Evolutionary conservation across 345 rosid species (phyloP), one percentile per base, ranked within the genome.

Genomic region (Crucihimalaya himalaica): DNA sequence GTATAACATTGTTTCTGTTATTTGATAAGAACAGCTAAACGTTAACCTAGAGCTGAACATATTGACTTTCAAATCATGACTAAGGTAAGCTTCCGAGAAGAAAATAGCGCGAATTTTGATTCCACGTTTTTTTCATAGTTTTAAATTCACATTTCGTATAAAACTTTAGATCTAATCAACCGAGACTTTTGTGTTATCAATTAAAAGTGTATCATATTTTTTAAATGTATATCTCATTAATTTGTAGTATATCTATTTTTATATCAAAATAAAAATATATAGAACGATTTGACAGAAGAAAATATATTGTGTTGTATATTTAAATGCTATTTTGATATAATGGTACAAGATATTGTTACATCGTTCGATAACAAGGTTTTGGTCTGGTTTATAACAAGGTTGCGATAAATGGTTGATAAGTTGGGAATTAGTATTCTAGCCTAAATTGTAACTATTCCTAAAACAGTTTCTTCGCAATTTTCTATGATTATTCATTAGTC

Each of bases 1-100:
- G 39, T 63, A 52, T 40, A 21, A 66, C 2, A 23, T 46, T 56
- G 23, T 34, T 12, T 46, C 45, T 63, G 55, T 55, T 16, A 19
- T n/a, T 10, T 50, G 23, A 61, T 28, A 73, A 63, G 68, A 71
- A 39, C 45, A 52, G 23, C 40, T 27, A n/a, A 35, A 35, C 68
- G 60, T 35, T 60, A 12, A 4, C 6, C 2, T 50, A 56, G 3
- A 25, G 16, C 55, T 29, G 23, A 37, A 15, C 28, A 10, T 15
- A 15, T 53, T 72, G 55, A 52, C 45, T 52, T 45, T 46, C n/a
- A 40, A 39, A 39, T 23, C 8, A 23, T 60, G 63, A 58, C 63
- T 35, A 20, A 34, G 23, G 23, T 31, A 55, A 55, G 40, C 61
- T 29, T 55, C 14, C 61, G 61, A 55, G 40, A 16, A 52, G 6